A percentile compares a stretch with the other conserved stretches of the same genome.
These are phyloP conservation scores for Lachnellula hyalina DNA, from an alignment of 2,329 filamentous ascomycete species.

Conservation along the genomic window DNA sequence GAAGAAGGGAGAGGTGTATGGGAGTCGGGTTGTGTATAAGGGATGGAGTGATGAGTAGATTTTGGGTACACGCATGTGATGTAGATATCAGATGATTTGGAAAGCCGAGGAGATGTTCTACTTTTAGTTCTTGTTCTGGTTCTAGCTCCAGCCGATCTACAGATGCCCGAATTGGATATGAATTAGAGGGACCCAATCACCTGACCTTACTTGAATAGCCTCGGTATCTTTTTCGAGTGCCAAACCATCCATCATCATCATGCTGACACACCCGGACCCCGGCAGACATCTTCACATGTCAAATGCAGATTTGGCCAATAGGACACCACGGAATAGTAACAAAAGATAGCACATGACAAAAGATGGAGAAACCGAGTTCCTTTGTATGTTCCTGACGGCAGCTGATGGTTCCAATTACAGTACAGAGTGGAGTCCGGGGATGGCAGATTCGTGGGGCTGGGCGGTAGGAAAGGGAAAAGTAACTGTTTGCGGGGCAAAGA, in stretches of 20 bases:
- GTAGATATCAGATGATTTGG: too few species aligned
- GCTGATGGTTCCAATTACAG: background rate
- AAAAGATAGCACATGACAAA: constrained; percentile 1
- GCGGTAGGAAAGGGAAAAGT: background rate
- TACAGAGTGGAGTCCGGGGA: background rate
- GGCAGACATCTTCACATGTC: too few species aligned
- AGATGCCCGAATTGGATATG: too few species aligned
- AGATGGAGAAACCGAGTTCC: background rate
- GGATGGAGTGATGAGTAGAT: constrained; percentile 62
- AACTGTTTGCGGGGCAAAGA: background rate
- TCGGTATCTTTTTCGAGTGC: background rate
- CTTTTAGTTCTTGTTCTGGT: too few species aligned
- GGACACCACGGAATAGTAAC: background rate
- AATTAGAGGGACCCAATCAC: background rate
- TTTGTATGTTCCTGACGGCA: constrained; percentile 2
- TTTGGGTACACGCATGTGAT: too few species aligned
- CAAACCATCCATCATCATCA: too few species aligned
- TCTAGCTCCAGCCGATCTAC: too few species aligned
- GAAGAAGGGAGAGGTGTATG: constrained; percentile 80
- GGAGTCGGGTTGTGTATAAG: constrained; percentile 74
- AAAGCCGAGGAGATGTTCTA: too few species aligned
- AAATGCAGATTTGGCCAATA: constrained; percentile 1
- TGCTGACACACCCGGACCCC: too few species aligned
- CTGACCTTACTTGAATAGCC: background rate
- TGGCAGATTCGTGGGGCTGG: background rate